A percentile compares a stretch with the other conserved stretches of the same genome.
Evolutionary conservation across 371 early-diverging fungal species (phyloP).

Genomic region (Mortierella sp.): DNA sequence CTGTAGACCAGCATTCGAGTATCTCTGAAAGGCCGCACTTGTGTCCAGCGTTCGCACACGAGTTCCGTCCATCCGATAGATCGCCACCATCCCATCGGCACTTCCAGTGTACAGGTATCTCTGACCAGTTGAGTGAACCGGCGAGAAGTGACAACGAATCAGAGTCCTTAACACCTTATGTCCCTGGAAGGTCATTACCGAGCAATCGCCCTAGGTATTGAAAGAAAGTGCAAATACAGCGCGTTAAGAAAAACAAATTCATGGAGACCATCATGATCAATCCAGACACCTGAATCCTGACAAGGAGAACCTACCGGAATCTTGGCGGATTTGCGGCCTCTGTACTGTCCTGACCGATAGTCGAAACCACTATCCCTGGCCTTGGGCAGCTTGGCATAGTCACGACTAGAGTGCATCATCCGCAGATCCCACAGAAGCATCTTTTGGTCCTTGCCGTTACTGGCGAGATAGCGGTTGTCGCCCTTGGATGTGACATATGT

Average conservation of each 20-base stretch:
- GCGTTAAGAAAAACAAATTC: not conserved
- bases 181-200: conserved; percentile 69
- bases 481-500: conserved; percentile 74
- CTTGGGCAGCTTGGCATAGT: conserved; percentile 12
- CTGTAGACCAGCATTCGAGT: not conserved
- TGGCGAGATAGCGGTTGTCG: conserved; percentile 70
- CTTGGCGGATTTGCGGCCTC: conserved; percentile 20
- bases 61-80: conserved; percentile 59
- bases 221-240: not conserved
- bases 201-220: conserved; percentile 57
- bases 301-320: conserved; percentile 23
- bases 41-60: conserved; percentile 48
- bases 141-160: conserved; percentile 79
- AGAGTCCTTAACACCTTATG: conserved; percentile 71
- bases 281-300: too few species aligned
- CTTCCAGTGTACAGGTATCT: conserved; percentile 68
- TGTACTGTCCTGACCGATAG: conserved; percentile 29
- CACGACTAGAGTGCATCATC: conserved; percentile 44
- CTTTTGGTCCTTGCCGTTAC: conserved; percentile 67
- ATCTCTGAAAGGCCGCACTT: conserved; percentile 25
- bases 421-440: conserved; percentile 80
- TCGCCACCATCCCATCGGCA: conserved; percentile 67
- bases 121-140: conserved; percentile 65
- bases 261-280: too few species aligned
- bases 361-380: conserved; percentile 25